These are phyloP conservation scores for Wallemia hederae DNA, from an alignment of 1,284 basidiomycete genomes.

Conservation along the genomic window DNA sequence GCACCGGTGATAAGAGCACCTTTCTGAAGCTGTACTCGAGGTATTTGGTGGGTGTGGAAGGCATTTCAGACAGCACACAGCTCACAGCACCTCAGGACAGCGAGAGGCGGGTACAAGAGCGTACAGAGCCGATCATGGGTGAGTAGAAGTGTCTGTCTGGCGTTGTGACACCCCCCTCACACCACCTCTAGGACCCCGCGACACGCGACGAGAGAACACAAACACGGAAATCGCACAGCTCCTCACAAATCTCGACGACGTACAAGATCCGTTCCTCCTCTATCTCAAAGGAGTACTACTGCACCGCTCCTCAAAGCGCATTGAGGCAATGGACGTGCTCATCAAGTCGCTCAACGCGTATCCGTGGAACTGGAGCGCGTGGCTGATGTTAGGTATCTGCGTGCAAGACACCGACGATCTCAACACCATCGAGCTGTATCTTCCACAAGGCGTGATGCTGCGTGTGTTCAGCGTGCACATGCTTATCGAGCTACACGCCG, in stretches of 20 bases:
- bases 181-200: slow-evolving; percentile 28
- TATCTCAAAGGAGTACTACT: slow-evolving; percentile 32
- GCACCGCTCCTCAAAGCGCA: slow-evolving; percentile 21
- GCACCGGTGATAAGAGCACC: slow-evolving; percentile 34
- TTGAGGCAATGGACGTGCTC: slow-evolving; percentile 58
- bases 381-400: slow-evolving; percentile 51
- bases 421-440: slow-evolving; percentile 15
- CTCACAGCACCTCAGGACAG: slow-evolving; percentile 7
- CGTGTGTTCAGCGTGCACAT: slow-evolving; percentile 72
- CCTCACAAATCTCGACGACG: slow-evolving; percentile 27
- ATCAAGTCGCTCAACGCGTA: slow-evolving; percentile 47
- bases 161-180: slow-evolving; percentile 8
- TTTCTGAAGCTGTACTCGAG: slow-evolving; percentile 56
- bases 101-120: slow-evolving; percentile 10
- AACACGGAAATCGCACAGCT: slow-evolving; percentile 35
- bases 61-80: not conserved
- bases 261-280: slow-evolving; percentile 48
- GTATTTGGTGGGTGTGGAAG: slow-evolving; percentile 37
- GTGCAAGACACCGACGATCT: slow-evolving; percentile 63
- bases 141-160: slow-evolving; percentile 3
- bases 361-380: slow-evolving; percentile 90
- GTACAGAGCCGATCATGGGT: slow-evolving; percentile 8
- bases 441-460: slow-evolving; percentile 15
- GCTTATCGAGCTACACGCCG: slow-evolving; percentile 62
- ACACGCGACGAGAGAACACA: slow-evolving; percentile 27